phyloP scores from a whole-genome alignment of 2,329 filamentous ascomycete species.

The Scortechinia acanthostroma region DNA sequence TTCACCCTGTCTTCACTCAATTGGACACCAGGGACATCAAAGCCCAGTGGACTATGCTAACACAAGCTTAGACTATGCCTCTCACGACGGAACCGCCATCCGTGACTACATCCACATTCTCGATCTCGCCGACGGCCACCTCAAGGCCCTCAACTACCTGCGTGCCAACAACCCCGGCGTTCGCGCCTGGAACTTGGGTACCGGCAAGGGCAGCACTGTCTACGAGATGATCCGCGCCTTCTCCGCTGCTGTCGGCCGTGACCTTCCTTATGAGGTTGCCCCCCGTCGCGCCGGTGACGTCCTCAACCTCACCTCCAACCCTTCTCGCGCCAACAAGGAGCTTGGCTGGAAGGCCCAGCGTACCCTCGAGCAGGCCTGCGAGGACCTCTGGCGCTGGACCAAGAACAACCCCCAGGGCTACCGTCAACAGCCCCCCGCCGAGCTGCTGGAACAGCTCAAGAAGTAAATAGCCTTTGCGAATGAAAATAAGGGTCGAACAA shows the following conservation, averaged over 20 bases:
- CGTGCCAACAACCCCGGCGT: slow-evolving; percentile 79
- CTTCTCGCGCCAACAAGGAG: slow-evolving; percentile 78
- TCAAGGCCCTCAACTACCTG: slow-evolving; percentile 84
- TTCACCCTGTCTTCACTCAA: neutral
- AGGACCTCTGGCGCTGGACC: slow-evolving; percentile 94
- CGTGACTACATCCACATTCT: slow-evolving; percentile 97
- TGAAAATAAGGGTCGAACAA: too few relatives aligned
- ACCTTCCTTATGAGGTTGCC: slow-evolving; percentile 81
- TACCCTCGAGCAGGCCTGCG: slow-evolving; percentile 86
- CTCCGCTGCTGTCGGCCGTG: slow-evolving; percentile 74
- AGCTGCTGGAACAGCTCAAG: slow-evolving; percentile 64
- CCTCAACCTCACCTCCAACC: slow-evolving; percentile 87
- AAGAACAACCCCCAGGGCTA: slow-evolving; percentile 95
- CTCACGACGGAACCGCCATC: slow-evolving; percentile 85
- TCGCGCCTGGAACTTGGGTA: slow-evolving; percentile 93
- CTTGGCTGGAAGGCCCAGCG: slow-evolving; percentile 86
- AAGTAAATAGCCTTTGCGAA: slow-evolving; percentile 9
- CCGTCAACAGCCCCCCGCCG: slow-evolving; percentile 79
- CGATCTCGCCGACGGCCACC: slow-evolving; percentile 78
- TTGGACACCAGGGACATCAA: slow-evolving; percentile 3
- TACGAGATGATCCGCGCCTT: slow-evolving; percentile 97
- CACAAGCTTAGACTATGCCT: slow-evolving; percentile 89
- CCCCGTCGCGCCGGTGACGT: slow-evolving; percentile 82
- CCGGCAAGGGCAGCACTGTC: slow-evolving; percentile 88
- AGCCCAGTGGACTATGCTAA: too few relatives aligned